Percentiles rank a stretch among this genome's conserved stretches.
phyloP scores from a whole-genome alignment of 148 eudicot genomes.

The Rhododendron ferrugineum region DNA sequence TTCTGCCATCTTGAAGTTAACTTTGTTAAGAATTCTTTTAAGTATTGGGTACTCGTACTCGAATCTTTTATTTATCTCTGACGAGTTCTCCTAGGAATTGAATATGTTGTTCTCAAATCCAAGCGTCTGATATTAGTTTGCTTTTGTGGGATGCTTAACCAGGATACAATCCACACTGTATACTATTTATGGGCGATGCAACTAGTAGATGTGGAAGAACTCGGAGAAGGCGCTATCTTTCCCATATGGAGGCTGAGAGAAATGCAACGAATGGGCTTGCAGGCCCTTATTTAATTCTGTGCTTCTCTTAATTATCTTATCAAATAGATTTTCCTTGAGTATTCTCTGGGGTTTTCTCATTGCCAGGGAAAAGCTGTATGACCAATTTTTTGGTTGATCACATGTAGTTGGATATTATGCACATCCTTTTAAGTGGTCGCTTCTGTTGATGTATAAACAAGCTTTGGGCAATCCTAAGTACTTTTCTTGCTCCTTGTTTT shows the following conservation, averaged over 20 bases:
- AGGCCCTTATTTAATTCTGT: slow-evolving; percentile 56
- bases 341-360: slow-evolving; percentile 23
- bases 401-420: neutral
- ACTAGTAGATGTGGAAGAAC: slow-evolving; percentile 51
- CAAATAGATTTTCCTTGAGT: slow-evolving; percentile 7
- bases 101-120: neutral
- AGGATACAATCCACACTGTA: slow-evolving; percentile 91
- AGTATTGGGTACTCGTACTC: neutral
- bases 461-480: neutral
- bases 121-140: neutral
- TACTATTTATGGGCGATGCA: slow-evolving; percentile 92
- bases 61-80: neutral
- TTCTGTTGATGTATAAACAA: slow-evolving; percentile 5
- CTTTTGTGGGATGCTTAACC: slow-evolving; percentile 10
- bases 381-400: neutral
- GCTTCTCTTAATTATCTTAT: neutral
- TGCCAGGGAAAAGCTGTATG: slow-evolving; percentile 15
- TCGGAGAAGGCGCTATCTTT: slow-evolving; percentile 55
- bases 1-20: neutral
- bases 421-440: neutral
- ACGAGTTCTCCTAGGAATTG: neutral
- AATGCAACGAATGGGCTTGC: slow-evolving; percentile 75
- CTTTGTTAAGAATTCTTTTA: neutral
- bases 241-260: slow-evolving; percentile 89
- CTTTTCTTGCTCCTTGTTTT: neutral